Conservation (phyloP, 106 monocot genomes). For the Gastrodia elata region DNA sequence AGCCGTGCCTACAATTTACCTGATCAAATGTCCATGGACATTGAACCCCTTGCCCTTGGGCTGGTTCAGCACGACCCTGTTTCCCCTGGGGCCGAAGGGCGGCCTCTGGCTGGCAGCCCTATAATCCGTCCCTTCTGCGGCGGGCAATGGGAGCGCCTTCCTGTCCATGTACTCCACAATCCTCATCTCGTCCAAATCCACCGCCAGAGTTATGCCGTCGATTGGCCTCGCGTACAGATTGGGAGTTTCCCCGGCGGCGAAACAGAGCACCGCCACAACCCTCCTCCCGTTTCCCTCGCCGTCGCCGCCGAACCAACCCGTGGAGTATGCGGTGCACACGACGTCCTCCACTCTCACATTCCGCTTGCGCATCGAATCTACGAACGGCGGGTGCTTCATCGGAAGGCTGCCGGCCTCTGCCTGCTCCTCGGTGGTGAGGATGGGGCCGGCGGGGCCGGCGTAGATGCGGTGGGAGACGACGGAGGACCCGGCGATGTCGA, state of each 20-base stretch:
- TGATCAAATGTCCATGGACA: constrained; percentile 35
- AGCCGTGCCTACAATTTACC: no score
- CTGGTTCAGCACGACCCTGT: constrained; percentile 25
- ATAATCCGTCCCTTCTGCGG: constrained; percentile 41
- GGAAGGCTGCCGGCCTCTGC: constrained; percentile 26
- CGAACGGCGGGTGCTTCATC: constrained; percentile 44
- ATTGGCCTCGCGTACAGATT: constrained; percentile 49
- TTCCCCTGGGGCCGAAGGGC: constrained; percentile 22
- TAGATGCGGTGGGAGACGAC: constrained; percentile 25
- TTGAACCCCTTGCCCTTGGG: constrained; percentile 33
- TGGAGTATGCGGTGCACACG: constrained; percentile 32
- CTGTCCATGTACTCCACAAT: constrained; percentile 37
- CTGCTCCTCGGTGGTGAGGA: constrained; percentile 43
- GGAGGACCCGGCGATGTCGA: constrained; percentile 26
- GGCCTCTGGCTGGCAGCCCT: constrained; percentile 10
- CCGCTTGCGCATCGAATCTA: constrained; percentile 35
- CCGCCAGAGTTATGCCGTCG: constrained; percentile 43
- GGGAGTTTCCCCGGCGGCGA: constrained; percentile 18
- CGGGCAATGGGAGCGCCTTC: constrained; percentile 31
- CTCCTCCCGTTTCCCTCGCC: constrained; percentile 21
- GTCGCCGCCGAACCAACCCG: constrained; percentile 64
- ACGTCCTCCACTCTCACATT: constrained; percentile 32
- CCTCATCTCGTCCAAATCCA: constrained; percentile 47
- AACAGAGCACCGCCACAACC: constrained; percentile 39
- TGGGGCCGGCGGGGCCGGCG: constrained; percentile 38